Evolutionary conservation across 352 stramenopile species (phyloP), one percentile per base, ranked within the genome.

Genomic region (Phytophthora quininea): DNA sequence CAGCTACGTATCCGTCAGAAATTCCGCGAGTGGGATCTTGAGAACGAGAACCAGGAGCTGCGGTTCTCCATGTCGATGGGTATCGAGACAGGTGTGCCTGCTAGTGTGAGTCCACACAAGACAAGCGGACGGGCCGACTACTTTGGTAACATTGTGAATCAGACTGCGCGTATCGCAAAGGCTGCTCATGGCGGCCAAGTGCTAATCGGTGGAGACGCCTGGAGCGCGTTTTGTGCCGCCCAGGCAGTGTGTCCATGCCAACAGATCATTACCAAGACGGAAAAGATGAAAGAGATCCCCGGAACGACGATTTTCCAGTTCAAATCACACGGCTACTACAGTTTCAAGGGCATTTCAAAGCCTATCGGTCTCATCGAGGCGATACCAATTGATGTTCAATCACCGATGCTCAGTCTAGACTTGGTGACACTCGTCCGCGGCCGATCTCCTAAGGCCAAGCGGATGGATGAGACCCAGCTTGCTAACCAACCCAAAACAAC

Each of bases 141-240:
- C 70, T 96, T 96, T 49, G 89, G 89, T 49, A 95, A 95, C 69
- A 95, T 96, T 62, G 89, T 96, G 58, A 96, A 96, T 64, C 86
- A 95, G 65, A 96, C 89, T 0, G 89, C 89, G 4, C 82, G 89
- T 47, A 96, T 96, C 58, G 89, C 89, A 14, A 96, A 96, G 71
- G 84, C 86, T 19, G 84, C 89, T 0, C 82, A 90, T 14, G 89
- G 89, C 40, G 86, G 86, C 1, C 84, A 96, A 64, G 83, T 95
- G 24, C 74, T 96, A 33, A 91, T 96, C 58, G 89, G 89, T 29
- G 81, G 85, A 4, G 87, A 94, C 15, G 86, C 85, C 0, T 96
- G 89, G 89, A 89, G 77, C 47, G 67, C 82, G 7, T 94, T 92
- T 49, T 76, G 75, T 11, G 67, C 69, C 15, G 71, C 65, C 10